Evolutionary conservation across 768 basidiomycete genomes (phyloP), one percentile per base, ranked within the genome.

Genomic region (Hydnum rufescens): DNA sequence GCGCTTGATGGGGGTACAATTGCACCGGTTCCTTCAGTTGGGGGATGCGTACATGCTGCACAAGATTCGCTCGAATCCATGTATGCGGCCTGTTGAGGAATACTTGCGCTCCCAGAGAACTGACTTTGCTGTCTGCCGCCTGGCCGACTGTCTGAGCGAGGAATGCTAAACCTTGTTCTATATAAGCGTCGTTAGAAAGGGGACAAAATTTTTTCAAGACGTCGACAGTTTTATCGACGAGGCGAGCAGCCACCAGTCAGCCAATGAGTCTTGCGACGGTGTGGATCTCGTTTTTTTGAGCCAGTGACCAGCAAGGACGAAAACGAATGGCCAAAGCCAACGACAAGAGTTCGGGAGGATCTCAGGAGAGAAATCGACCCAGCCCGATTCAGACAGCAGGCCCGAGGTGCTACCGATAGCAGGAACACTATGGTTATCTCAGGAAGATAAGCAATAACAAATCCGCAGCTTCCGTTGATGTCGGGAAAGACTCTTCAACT

Each of bases 121-220:
- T n/a, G n/a, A n/a, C n/a, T n/a, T n/a, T n/a, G n/a, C n/a, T n/a
- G n/a, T n/a, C n/a, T n/a, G n/a, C n/a, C n/a, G n/a, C n/a, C n/a
- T n/a, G n/a, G n/a, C n/a, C n/a, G n/a, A n/a, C n/a, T n/a, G n/a
- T n/a, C n/a, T n/a, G n/a, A n/a, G n/a, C n/a, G n/a, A n/a, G n/a
- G n/a, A n/a, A n/a, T n/a, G n/a, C n/a, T n/a, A n/a, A n/a, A n/a
- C n/a, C n/a, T n/a, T n/a, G n/a, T n/a, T n/a, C n/a, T n/a, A n/a
- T n/a, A n/a, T n/a, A n/a, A n/a, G 67, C 68, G 5, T 72, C 68
- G 4, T 68, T 71, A 16, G 70, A 68, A 6, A 82, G 64, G 36
- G 82, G 71, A 60, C 82, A 80, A 1, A 82, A 68, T 54, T 77
- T 68, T 1, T 82, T 75, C 5, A 88, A 68, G 34, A 87, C 75